These are phyloP conservation scores for Trichoderma oligosporum DNA, from an alignment of 2,329 filamentous ascomycete species.

Conservation along the genomic window DNA sequence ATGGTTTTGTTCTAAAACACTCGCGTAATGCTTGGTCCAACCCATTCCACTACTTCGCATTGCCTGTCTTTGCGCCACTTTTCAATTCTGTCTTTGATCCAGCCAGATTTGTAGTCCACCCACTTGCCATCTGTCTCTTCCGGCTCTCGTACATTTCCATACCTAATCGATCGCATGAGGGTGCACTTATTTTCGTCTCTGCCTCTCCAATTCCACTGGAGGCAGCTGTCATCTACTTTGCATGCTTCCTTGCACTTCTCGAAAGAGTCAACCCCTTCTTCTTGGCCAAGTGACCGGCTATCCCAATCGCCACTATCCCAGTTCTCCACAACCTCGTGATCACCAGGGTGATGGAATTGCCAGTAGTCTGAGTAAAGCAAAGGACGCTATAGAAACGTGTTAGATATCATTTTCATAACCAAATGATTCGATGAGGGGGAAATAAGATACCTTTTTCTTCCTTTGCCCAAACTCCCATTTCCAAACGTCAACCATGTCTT, in stretches of 20 bases:
- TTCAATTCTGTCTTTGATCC: slow-evolving; percentile 28
- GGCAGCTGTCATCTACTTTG: slow-evolving; percentile 25
- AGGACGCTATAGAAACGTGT: slow-evolving; percentile 28
- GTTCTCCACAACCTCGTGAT: slow-evolving; percentile 24
- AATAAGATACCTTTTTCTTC: slow-evolving; percentile 28
- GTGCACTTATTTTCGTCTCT: slow-evolving; percentile 31
- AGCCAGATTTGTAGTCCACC: slow-evolving; percentile 33
- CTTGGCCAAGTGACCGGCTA: slow-evolving; percentile 26
- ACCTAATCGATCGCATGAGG: slow-evolving; percentile 29
- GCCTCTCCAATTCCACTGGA: slow-evolving; percentile 34
- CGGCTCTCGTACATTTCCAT: slow-evolving; percentile 26
- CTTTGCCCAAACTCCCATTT: slow-evolving; percentile 40
- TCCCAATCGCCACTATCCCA: slow-evolving; percentile 36
- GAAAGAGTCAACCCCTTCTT: slow-evolving; percentile 27
- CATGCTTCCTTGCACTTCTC: slow-evolving; percentile 31
- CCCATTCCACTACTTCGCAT: slow-evolving; percentile 32
- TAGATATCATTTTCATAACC: not conserved
- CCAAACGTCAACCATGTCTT: slow-evolving; percentile 49
- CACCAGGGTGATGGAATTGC: slow-evolving; percentile 36
- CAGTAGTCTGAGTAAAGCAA: slow-evolving; percentile 38
- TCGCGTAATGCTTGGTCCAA: slow-evolving; percentile 28
- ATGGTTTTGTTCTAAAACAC: slow-evolving; percentile 11
- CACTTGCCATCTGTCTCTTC: slow-evolving; percentile 27
- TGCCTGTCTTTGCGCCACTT: slow-evolving; percentile 27
- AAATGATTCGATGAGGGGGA: not conserved